Evolutionary conservation across 306 rosid genomes (phyloP).

Genomic region (Vicia faba): DNA sequence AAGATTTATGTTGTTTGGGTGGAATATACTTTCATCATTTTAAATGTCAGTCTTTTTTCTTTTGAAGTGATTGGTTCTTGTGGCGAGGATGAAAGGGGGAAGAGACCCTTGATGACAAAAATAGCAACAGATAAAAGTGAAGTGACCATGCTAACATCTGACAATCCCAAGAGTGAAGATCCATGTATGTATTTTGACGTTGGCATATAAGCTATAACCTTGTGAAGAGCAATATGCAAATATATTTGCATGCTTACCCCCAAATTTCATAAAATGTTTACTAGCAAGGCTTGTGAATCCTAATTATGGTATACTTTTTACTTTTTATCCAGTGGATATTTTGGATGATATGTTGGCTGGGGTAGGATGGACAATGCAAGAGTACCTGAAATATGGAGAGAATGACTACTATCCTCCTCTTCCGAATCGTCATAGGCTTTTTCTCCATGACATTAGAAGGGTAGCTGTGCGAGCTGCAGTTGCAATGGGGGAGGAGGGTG

Average conservation of each 20-base stretch:
- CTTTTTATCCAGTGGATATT: slow-evolving; percentile 70
- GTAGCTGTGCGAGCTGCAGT: slow-evolving; percentile 93
- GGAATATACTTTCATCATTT: slow-evolving; percentile 34
- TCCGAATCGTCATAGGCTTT: slow-evolving; percentile 86
- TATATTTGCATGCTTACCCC: slow-evolving; percentile 3
- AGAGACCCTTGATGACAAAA: slow-evolving; percentile 92
- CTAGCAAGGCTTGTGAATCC: slow-evolving; percentile 15
- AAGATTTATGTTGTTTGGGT: slow-evolving; percentile 8
- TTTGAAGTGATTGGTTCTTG: slow-evolving; percentile 74
- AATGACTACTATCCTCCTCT: slow-evolving; percentile 96
- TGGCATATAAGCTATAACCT: slow-evolving; percentile 22
- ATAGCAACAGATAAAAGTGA: slow-evolving; percentile 96
- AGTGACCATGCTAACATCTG: slow-evolving; percentile 86
- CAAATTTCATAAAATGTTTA: slow-evolving; percentile 22
- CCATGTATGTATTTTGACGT: slow-evolving; percentile 67
- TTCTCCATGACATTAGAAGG: slow-evolving; percentile 87
- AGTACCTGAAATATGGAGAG: slow-evolving; percentile 87
- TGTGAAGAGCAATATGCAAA: slow-evolving; percentile 15
- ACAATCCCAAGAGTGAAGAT: slow-evolving; percentile 83
- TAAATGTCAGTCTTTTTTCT: slow-evolving; percentile 24
- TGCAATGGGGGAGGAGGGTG: slow-evolving; percentile 99
- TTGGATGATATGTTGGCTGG: slow-evolving; percentile 98
- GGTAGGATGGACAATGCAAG: slow-evolving; percentile 97
- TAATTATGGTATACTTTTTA: slow-evolving; percentile 38
- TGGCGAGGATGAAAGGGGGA: slow-evolving; percentile 82